These are phyloP conservation scores for Neoarthrinium moseri DNA, from an alignment of 2,329 filamentous ascomycete genomes.

Conservation along the genomic window DNA sequence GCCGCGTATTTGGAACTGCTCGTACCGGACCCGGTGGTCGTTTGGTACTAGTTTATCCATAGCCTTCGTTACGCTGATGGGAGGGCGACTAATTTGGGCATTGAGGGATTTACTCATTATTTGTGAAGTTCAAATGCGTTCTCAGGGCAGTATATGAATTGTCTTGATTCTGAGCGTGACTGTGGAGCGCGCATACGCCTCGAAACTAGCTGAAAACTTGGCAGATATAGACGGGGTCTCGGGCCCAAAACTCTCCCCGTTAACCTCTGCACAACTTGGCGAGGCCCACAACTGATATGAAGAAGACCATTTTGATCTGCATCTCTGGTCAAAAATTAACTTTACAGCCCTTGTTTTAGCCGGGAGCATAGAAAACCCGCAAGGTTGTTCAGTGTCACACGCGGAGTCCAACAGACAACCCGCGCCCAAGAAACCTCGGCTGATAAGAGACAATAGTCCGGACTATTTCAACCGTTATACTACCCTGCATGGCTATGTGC, in stretches of 20 bases:
- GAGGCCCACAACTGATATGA: background rate
- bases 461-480: too few species aligned
- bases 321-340: background rate
- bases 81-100: background rate
- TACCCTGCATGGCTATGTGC: too few species aligned
- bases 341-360: background rate
- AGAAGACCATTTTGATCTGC: background rate
- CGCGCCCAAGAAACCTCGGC: too few species aligned
- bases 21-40: background rate
- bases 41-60: background rate
- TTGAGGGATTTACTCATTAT: too few species aligned
- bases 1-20: background rate
- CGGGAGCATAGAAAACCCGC: background rate
- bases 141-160: too few species aligned
- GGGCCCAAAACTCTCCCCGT: background rate
- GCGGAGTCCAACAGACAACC: too few species aligned
- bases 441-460: too few species aligned
- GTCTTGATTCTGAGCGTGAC: too few species aligned
- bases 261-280: background rate
- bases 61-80: background rate
- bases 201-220: background rate
- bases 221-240: background rate
- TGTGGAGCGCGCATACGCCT: background rate
- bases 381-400: background rate
- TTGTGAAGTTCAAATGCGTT: too few species aligned